These are phyloP conservation scores for Seiridium cupressi DNA, from an alignment of 2,329 filamentous ascomycete species.

Conservation along the genomic window DNA sequence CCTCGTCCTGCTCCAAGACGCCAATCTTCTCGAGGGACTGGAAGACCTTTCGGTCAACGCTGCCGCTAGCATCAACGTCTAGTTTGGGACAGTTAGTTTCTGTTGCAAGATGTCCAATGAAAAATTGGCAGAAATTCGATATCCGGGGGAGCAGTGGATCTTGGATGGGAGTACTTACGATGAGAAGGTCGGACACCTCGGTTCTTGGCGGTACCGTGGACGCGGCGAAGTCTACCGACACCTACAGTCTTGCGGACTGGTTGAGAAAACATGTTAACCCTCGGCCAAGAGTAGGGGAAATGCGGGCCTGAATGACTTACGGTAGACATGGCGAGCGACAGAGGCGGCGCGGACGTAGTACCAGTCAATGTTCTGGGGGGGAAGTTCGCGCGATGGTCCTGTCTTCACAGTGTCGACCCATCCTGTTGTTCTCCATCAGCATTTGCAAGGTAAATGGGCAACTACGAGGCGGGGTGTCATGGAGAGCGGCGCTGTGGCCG, in stretches of 20 bases:
- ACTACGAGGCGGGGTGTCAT: background rate
- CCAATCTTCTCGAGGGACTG: conserved; percentile 99
- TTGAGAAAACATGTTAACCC: conserved; percentile 52
- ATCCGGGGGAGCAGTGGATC: background rate
- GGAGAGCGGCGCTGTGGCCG: no score
- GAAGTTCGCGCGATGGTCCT: conserved; percentile 92
- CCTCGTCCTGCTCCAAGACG: conserved; percentile 95
- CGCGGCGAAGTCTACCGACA: conserved; percentile 95
- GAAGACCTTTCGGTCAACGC: conserved; percentile 95
- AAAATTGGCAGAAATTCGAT: background rate
- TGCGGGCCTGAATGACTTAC: background rate
- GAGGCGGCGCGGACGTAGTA: conserved; percentile 88
- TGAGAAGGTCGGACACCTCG: conserved; percentile 86
- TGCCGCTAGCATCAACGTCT: conserved; percentile 88
- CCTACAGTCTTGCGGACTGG: conserved; percentile 85
- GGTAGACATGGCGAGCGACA: conserved; percentile 89
- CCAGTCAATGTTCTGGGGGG: conserved; percentile 98
- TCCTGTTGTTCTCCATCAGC: conserved; percentile 48
- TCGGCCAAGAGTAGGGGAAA: background rate
- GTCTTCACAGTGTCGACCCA: conserved; percentile 99
- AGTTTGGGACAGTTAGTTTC: background rate
- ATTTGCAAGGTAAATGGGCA: background rate
- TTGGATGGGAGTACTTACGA: conserved; percentile 33
- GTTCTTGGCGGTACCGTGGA: conserved; percentile 96
- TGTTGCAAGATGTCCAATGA: background rate